Evolutionary conservation across 768 basidiomycete genomes (phyloP).

Genomic region (Macrocybe gigantea): DNA sequence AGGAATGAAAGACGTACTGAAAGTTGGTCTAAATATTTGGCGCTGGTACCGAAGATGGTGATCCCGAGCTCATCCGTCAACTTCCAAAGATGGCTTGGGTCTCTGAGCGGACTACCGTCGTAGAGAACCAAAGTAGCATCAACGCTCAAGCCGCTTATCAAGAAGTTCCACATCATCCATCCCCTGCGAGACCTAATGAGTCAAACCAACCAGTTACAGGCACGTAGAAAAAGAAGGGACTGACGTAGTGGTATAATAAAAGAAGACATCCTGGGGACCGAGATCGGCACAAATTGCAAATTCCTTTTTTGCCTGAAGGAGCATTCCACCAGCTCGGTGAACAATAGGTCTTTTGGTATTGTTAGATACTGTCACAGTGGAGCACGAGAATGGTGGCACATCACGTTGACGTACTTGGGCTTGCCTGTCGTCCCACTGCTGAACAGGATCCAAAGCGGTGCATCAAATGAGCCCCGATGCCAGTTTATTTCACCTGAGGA

Average conservation of each 20-base stretch:
- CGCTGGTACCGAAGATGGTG: slow-evolving; percentile 78
- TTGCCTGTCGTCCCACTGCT: slow-evolving; percentile 79
- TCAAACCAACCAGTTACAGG: neutral
- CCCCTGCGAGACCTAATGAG: slow-evolving; percentile 37
- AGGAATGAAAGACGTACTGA: slow-evolving; percentile 38
- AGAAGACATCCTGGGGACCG: slow-evolving; percentile 63
- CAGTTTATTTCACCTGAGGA: slow-evolving; percentile 58
- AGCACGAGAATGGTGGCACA: slow-evolving; percentile 1
- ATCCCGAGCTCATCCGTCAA: slow-evolving; percentile 65
- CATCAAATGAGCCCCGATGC: slow-evolving; percentile 57
- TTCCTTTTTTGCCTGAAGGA: slow-evolving; percentile 69
- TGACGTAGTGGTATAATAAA: slow-evolving; percentile 79
- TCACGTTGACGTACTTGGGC: slow-evolving; percentile 44
- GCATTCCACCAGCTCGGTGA: slow-evolving; percentile 74
- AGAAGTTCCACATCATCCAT: slow-evolving; percentile 94
- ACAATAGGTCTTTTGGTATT: slow-evolving; percentile 60
- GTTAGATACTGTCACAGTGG: slow-evolving; percentile 5
- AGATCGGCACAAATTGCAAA: slow-evolving; percentile 65
- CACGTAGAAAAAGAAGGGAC: slow-evolving; percentile 16
- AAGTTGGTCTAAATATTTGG: slow-evolving; percentile 77
- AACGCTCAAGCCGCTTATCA: slow-evolving; percentile 55
- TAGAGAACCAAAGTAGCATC: slow-evolving; percentile 74
- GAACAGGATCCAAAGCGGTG: slow-evolving; percentile 85
- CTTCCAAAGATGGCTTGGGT: slow-evolving; percentile 61
- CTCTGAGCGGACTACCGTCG: slow-evolving; percentile 74